These are phyloP conservation scores for Ophiosphaerella herpotricha DNA, from an alignment of 2,329 filamentous ascomycete genomes.

Conservation along the genomic window DNA sequence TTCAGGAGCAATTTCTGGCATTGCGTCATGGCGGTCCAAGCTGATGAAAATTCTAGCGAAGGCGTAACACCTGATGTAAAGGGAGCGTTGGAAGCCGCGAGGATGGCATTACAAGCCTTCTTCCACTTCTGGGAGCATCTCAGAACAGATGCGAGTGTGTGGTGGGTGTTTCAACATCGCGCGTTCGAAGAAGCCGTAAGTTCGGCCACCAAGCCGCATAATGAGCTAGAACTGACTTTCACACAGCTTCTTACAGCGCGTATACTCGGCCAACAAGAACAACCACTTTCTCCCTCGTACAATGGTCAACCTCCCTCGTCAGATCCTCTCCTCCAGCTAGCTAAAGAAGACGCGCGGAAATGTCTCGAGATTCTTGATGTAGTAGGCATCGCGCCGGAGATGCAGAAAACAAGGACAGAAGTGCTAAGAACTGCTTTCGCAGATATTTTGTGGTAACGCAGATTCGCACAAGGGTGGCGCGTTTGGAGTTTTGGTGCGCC, in stretches of 20 bases:
- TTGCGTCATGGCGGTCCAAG: conserved; percentile 78
- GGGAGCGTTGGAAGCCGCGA: conserved; percentile 73
- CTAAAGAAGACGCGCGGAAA: conserved; percentile 50
- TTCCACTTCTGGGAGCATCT: conserved; percentile 74
- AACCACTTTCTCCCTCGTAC: conserved; percentile 31
- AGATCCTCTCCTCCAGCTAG: conserved; percentile 43
- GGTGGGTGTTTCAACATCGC: conserved; percentile 84
- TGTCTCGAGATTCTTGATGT: conserved; percentile 54
- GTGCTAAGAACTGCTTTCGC: conserved; percentile 52
- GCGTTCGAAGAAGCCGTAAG: conserved; percentile 78
- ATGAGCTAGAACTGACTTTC: neutral
- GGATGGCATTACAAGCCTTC: conserved; percentile 74
- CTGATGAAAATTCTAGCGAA: conserved; percentile 66
- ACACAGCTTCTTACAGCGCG: conserved; percentile 46
- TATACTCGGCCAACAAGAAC: conserved; percentile 44
- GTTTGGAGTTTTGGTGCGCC: no score
- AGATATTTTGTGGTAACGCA: conserved; percentile 42
- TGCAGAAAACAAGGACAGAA: conserved; percentile 55
- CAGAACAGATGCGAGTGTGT: conserved; percentile 73
- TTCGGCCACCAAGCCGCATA: conserved; percentile 32
- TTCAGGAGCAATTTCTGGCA: conserved; percentile 83
- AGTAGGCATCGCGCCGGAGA: conserved; percentile 51
- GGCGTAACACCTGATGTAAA: conserved; percentile 62
- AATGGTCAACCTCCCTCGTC: conserved; percentile 31
- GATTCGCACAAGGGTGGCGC: no score